phyloP scores from a whole-genome alignment of 768 basidiomycete species.

The Suillus lakei region DNA sequence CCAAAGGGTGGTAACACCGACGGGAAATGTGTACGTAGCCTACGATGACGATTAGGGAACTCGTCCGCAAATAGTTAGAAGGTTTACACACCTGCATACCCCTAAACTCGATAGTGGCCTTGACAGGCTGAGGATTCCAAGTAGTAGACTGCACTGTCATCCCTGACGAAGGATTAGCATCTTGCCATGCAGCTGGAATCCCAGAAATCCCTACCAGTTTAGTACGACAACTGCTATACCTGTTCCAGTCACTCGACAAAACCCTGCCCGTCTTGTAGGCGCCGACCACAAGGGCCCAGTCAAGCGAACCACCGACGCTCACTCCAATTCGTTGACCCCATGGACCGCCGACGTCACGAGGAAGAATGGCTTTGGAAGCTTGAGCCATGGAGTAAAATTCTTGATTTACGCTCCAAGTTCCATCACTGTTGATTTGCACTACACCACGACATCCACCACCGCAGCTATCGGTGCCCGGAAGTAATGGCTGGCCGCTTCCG shows the following conservation, averaged over 20 bases:
- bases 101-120: constrained; percentile 65
- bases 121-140: constrained; percentile 60
- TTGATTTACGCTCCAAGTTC: constrained; percentile 69
- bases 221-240: constrained; percentile 77
- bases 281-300: constrained; percentile 64
- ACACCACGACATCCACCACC: constrained; percentile 68
- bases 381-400: constrained; percentile 82
- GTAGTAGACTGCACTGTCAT: constrained; percentile 52
- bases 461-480: constrained; percentile 69
- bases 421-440: constrained; percentile 67
- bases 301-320: constrained; percentile 57
- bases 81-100: constrained; percentile 54
- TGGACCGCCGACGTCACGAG: constrained; percentile 68
- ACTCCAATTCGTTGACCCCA: constrained; percentile 72
- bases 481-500: constrained; percentile 61
- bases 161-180: constrained; percentile 32
- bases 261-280: constrained; percentile 67
- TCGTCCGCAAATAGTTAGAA: constrained; percentile 6
- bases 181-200: neutral
- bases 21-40: constrained; percentile 79
- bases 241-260: constrained; percentile 57
- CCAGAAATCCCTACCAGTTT: constrained; percentile 53
- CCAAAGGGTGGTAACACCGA: constrained; percentile 67
- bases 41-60: constrained; percentile 18
- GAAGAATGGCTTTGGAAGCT: constrained; percentile 73